phyloP scores from a whole-genome alignment of 306 rosid genomes.

The Clitoria ternatea region DNA sequence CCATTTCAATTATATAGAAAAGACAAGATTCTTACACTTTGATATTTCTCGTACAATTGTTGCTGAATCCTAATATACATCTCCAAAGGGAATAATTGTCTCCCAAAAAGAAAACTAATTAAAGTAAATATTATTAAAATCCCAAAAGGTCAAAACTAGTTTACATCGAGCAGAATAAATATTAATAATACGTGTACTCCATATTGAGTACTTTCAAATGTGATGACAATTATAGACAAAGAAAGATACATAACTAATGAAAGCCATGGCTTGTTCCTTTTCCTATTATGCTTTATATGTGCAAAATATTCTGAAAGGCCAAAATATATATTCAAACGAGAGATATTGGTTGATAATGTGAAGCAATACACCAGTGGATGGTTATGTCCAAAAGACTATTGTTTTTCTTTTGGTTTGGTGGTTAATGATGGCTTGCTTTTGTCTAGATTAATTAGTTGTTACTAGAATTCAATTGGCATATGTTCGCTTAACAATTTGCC shows the following conservation, averaged over 20 bases:
- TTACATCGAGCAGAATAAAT: not conserved
- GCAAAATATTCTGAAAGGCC: not conserved
- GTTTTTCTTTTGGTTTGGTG: constrained; percentile 5
- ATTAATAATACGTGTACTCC: not conserved
- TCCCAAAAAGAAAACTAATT: too few species aligned
- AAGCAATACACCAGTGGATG: constrained; percentile 1
- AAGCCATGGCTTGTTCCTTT: not conserved
- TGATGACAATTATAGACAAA: not conserved
- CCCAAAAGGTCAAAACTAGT: not conserved
- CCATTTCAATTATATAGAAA: too few species aligned
- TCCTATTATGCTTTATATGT: not conserved
- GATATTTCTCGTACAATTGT: too few species aligned
- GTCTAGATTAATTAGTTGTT: not conserved
- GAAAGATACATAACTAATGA: not conserved
- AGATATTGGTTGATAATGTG: not conserved
- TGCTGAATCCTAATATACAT: too few species aligned
- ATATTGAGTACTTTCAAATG: too few species aligned
- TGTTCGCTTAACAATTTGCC: not conserved
- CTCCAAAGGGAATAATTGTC: too few species aligned
- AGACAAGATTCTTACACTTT: too few species aligned
- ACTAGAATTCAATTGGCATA: not conserved
- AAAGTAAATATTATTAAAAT: not conserved
- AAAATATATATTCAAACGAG: not conserved
- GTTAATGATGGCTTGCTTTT: not conserved
- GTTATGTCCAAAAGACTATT: constrained; percentile 1